Conservation (phyloP, 495 filamentous ascomycete species). For the Eremomyces bilateralis region DNA sequence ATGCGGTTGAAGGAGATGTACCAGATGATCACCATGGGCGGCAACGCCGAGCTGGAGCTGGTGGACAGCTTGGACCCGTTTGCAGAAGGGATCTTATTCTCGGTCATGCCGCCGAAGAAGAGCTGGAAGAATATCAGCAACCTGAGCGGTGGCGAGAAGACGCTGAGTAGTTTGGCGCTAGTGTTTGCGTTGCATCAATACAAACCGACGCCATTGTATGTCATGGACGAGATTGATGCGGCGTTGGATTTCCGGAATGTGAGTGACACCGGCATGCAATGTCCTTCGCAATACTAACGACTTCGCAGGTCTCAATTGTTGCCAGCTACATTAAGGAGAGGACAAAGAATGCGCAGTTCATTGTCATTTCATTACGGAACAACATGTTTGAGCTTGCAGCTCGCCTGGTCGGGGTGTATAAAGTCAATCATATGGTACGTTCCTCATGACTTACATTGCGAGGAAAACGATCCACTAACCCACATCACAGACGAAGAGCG, state of each 20-base stretch:
- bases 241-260: conserved; percentile 95
- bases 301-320: conserved; percentile 90
- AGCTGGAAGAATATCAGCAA: conserved; percentile 98
- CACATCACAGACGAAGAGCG: conserved; percentile 49
- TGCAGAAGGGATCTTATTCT: conserved; percentile 88
- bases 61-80: conserved; percentile 93
- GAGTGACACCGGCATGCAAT: conserved; percentile 20
- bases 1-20: conserved; percentile 97
- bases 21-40: conserved; percentile 99
- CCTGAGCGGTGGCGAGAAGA: conserved; percentile 89
- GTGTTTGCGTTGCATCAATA: conserved; percentile 97
- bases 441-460: neutral
- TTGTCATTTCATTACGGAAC: conserved; percentile 92
- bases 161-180: conserved; percentile 73
- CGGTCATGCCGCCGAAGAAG: conserved; percentile 98
- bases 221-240: conserved; percentile 99
- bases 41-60: conserved; percentile 90
- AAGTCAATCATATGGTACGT: conserved; percentile 90
- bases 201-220: conserved; percentile 90
- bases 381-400: conserved; percentile 99
- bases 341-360: conserved; percentile 97
- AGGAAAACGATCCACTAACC: neutral
- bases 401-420: conserved; percentile 87
- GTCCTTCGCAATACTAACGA: conserved; percentile 7
- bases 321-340: conserved; percentile 97